A percentile compares a stretch with the other conserved stretches of the same genome.
Evolutionary conservation across 78 protist genomes (phyloP).

Genomic region (Isochrysis galbana): DNA sequence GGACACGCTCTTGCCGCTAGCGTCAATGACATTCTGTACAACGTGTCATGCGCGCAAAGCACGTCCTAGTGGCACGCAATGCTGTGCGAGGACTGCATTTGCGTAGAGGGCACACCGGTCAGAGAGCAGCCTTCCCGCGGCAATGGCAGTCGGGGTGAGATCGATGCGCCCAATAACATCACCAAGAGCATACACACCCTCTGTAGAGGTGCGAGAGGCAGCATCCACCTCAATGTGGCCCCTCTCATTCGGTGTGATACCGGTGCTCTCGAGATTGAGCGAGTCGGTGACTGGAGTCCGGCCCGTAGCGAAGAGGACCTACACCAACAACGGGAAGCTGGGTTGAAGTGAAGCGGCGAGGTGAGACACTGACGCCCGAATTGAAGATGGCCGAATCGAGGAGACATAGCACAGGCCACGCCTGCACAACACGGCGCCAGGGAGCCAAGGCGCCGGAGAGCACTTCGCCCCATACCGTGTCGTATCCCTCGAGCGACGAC

Average conservation of each 20-base stretch:
- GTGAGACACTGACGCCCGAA: neutral
- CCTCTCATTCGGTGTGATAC: conserved; percentile 36
- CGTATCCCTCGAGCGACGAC: too few relatives aligned
- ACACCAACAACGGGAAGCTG: too few relatives aligned
- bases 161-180: conserved; percentile 62
- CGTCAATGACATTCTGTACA: neutral
- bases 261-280: conserved; percentile 64
- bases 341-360: conserved; percentile 9
- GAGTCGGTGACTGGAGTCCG: conserved; percentile 58
- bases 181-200: conserved; percentile 74
- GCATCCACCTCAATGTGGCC: conserved; percentile 61
- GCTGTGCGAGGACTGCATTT: neutral
- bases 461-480: too few relatives aligned
- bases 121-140: conserved; percentile 81
- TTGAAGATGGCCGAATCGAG: too few relatives aligned
- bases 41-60: neutral
- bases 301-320: conserved; percentile 78
- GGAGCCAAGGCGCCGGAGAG: too few relatives aligned
- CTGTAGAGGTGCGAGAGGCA: conserved; percentile 58
- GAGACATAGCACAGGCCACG: too few relatives aligned
- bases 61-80: neutral
- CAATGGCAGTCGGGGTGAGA: conserved; percentile 67
- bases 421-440: too few relatives aligned
- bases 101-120: conserved; percentile 66
- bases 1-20: too few relatives aligned